Conservation (phyloP, 441 rosid genomes). For the Pelargonium cotyledonis region DNA sequence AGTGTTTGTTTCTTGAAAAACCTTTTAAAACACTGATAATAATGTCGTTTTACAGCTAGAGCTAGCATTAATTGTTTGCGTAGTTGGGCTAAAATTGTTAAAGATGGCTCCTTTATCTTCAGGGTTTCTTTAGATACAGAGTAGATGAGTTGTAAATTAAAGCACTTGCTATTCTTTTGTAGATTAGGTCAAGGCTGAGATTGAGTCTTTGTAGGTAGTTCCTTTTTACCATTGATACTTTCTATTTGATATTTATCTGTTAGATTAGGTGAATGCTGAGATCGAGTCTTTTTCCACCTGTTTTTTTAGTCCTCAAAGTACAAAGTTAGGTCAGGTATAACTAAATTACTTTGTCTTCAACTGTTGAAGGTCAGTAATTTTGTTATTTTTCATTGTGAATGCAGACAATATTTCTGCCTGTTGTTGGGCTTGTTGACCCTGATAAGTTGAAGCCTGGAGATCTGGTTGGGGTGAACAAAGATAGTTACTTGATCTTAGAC, state of each 20-base stretch:
- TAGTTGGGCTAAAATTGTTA: no score
- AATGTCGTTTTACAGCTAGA: no score
- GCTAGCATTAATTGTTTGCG: no score
- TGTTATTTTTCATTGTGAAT: conserved; percentile 14
- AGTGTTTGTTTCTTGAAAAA: no score
- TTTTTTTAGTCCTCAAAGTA: neutral
- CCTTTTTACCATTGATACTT: no score
- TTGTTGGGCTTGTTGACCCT: conserved; percentile 94
- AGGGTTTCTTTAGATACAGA: no score
- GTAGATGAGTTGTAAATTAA: neutral
- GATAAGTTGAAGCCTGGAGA: conserved; percentile 94
- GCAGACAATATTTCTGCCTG: conserved; percentile 94
- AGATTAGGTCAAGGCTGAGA: neutral
- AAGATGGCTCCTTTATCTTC: no score
- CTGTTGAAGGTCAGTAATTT: neutral
- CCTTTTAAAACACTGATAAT: no score
- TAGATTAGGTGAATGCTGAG: neutral
- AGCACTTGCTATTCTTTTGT: neutral
- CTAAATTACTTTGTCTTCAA: neutral
- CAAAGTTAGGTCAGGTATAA: neutral
- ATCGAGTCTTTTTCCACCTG: no score
- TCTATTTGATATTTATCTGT: neutral
- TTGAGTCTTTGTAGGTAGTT: neutral
- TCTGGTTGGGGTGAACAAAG: conserved; percentile 95
- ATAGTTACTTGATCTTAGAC: conserved; percentile 84